phyloP scores from a whole-genome alignment of 1,284 basidiomycete species.

The Tremellales sp. region DNA sequence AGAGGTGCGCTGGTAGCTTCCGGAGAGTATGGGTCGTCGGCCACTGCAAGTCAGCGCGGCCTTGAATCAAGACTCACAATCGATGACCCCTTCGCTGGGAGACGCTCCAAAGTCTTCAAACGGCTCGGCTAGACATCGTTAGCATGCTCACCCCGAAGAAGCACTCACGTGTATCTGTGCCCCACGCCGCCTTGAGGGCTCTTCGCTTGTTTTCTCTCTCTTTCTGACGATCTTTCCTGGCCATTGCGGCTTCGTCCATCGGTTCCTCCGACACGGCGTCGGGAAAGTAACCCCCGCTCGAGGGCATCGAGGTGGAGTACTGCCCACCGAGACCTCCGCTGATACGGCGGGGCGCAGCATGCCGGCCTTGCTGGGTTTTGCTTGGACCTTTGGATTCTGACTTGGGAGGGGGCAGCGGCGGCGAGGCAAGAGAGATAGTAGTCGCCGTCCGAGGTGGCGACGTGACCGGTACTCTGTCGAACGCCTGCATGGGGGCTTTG shows the following conservation, averaged over 20 bases:
- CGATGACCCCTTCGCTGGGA: conserved; percentile 32
- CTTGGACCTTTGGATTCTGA: conserved; percentile 6
- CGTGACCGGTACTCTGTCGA: conserved; percentile 15
- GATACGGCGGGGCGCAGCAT: conserved; percentile 19
- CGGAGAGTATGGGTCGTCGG: conserved; percentile 8
- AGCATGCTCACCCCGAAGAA: conserved; percentile 8
- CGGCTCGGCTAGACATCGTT: conserved; percentile 41
- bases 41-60: conserved; percentile 13
- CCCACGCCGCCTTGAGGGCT: conserved; percentile 49
- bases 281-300: conserved; percentile 45
- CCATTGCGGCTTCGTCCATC: conserved; percentile 30
- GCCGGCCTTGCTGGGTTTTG: too few relatives aligned
- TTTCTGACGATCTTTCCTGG: conserved; percentile 35
- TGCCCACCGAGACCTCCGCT: conserved; percentile 43
- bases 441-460: conserved; percentile 4
- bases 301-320: conserved; percentile 47
- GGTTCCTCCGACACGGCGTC: conserved; percentile 16
- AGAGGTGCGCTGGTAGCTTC: conserved; percentile 9
- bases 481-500: conserved; percentile 47
- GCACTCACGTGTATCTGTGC: conserved; percentile 46
- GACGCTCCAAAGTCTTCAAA: conserved; percentile 48
- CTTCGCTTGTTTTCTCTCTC: conserved; percentile 44
- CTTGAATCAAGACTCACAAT: conserved; percentile 23
- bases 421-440: conserved; percentile 25
- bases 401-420: conserved; percentile 18